Base-by-base conservation (phyloP, 164 flowering plant species). In the Piper longum region DNA sequence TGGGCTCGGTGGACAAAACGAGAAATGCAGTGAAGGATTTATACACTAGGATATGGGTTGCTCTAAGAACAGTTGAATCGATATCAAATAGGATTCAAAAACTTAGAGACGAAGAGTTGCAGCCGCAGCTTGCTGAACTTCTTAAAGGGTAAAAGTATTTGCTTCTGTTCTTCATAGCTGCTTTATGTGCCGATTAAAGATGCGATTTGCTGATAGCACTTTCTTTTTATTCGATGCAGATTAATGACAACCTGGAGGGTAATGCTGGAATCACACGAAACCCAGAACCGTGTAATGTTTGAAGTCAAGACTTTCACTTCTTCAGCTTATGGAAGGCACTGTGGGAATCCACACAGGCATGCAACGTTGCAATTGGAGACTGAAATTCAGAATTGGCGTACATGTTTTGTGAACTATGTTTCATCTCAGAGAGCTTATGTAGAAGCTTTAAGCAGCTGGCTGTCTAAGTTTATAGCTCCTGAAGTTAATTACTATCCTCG, bases 261-360 rank as follows among this genome's bases (percentile, higher is more conserved):
- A 19, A 86, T 89, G 89, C 57, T 81, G 74, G 95, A 89, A 68
- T 81, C 80, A 59, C 98, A 92, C 66, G 91, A 92, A 78, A 89
- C 87, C 64, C 98, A 89, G 72, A 81, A 79, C 68, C 81, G 80
- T 66, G 85, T 92, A 42, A 76, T 89, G 68, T 75, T 61, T 60
- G 96, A 89, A 77, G 96, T 89, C 48, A 83, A 79, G 61, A 61
- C 81, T 41, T 89, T 80, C 62, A 74, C 79, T 45, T 77, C 91
- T 69, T 84, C 92, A 0, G 56, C 86, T 0, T 81, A 67, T 70
- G 91, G 91, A 19, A 87, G 84, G 69, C 89, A 86, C 76, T 77
- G 85, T 75, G 83, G 79, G 41, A 77, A 86, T 36, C 78, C 89
- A 26, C 98, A 85, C 61, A 81, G 85, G 51, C 84, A 78, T 56